Evolutionary conservation across 495 filamentous ascomycete species (phyloP).

Genomic region (Penicillium bovifimosum): DNA sequence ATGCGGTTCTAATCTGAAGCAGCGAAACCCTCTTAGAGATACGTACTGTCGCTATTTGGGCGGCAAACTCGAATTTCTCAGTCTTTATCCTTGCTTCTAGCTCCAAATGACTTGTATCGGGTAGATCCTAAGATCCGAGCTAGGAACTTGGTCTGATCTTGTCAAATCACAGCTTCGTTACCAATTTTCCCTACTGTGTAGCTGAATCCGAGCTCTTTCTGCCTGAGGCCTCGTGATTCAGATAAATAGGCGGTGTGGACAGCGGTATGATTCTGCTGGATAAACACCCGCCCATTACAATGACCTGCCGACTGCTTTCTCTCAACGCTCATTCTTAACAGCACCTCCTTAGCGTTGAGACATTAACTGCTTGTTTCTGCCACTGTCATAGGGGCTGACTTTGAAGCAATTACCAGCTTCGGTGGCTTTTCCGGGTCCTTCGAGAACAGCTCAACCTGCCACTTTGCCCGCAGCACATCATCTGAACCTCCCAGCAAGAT

Average conservation of each 20-base stretch:
- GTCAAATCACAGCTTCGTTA: neutral
- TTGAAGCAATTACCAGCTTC: too few relatives aligned
- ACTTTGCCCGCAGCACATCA: neutral
- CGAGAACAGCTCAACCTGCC: neutral
- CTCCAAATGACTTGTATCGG: too few relatives aligned
- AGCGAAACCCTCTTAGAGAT: too few relatives aligned
- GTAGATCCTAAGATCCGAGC: neutral
- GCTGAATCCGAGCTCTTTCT: too few relatives aligned
- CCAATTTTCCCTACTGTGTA: too few relatives aligned
- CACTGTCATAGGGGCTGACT: neutral
- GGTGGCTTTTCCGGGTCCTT: neutral
- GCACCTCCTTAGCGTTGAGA: neutral
- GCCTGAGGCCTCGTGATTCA: neutral
- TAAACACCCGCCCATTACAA: neutral
- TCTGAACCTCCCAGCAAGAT: constrained; percentile 13
- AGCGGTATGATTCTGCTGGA: neutral
- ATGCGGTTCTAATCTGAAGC: too few relatives aligned
- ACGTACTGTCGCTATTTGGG: too few relatives aligned
- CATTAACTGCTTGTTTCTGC: neutral
- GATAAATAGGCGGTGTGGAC: neutral
- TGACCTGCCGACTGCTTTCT: neutral
- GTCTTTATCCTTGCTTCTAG: too few relatives aligned
- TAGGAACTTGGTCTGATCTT: neutral
- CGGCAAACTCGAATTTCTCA: too few relatives aligned
- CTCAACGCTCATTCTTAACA: neutral